These are phyloP conservation scores for Waltiozyma sp. DNA, from an alignment of 1,139 yeast species.

Conservation along the genomic window DNA sequence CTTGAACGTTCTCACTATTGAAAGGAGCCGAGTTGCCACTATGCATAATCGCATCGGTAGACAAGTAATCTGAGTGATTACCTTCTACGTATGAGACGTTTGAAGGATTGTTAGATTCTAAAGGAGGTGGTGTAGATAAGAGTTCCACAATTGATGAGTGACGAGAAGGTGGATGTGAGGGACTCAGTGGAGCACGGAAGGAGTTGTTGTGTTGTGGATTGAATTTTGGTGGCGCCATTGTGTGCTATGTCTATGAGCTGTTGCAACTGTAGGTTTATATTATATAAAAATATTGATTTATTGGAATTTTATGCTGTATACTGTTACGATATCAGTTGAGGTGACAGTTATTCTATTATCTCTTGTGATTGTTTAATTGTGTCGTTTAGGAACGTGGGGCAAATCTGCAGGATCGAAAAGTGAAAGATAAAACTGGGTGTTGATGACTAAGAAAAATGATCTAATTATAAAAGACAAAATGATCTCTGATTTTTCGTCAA, in stretches of 20 bases:
- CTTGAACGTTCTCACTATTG: constrained; percentile 3
- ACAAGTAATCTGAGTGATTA: constrained; percentile 7
- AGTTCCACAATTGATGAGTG: constrained; percentile 76
- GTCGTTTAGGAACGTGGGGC: neutral
- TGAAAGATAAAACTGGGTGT: neutral
- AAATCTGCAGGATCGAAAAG: neutral
- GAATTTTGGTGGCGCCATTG: neutral
- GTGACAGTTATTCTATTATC: neutral
- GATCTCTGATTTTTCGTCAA: neutral
- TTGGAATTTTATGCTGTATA: neutral
- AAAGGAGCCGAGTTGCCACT: neutral
- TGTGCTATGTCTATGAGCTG: neutral
- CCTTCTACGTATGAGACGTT: neutral
- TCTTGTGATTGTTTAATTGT: neutral
- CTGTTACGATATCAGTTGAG: no score
- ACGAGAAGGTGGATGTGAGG: constrained; percentile 23
- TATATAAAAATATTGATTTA: neutral
- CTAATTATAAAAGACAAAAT: no score
- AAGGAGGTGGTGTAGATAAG: constrained; percentile 75
- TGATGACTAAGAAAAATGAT: no score
- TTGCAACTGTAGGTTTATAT: no score
- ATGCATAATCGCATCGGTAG: constrained; percentile 14
- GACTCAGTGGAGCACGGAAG: constrained; percentile 27
- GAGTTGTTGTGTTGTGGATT: constrained; percentile 19
- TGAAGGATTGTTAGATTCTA: constrained; percentile 19